Base-by-base conservation (phyloP, 495 filamentous ascomycete species). In the Lentithecium fluviatile region DNA sequence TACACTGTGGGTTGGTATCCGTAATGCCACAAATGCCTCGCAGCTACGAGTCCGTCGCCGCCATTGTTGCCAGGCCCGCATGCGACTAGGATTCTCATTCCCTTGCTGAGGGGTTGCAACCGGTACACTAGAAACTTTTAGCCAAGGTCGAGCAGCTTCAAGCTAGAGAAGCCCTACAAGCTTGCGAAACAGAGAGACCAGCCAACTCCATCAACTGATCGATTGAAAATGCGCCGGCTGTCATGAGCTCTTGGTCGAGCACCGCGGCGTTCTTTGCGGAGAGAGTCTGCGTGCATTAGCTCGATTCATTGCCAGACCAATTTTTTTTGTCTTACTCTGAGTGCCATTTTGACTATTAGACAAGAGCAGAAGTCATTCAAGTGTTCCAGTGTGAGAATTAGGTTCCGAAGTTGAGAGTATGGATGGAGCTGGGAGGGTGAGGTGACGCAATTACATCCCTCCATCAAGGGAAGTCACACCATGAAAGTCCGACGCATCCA, bases 161-260 rank as follows among this genome's bases (percentile, higher is more conserved):
- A 20, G 40, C 6, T 43, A 6, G 40, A 15, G 13, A 6, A 6
- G 40, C 13, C 13, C 15, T 67, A 93, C 92, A 86, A 46, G 88
- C 92, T 81, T 98, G 91, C 5, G 93, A 91, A 2, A 98, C 94
- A 1, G 92, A 91, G 0, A 97, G 78, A 0, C 94, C 94, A 29
- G 94, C 94, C 2, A 98, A 77, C 70, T 98, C 94, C 94, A 98
- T 98, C 52, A 98, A 78, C 72, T 98, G 94, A 73, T 97, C 94
- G 40, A 98, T 80, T 2, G 91, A 95, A 77, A 92, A 98, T 20
- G 88, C 94, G 2, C 95, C 92, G 19, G 83, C 79, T 72, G 84
- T 88, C 94, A 97, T 97, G 42, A 98, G 85, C 66, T 98, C 94
- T 72, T 88, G 84, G 73, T 98, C 94, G 3, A 98, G 83, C 34